Percentiles rank a stretch among this genome's conserved stretches.
Evolutionary conservation across 169 alveolate species (phyloP).

Genomic region (Eimeria necatrix): DNA sequence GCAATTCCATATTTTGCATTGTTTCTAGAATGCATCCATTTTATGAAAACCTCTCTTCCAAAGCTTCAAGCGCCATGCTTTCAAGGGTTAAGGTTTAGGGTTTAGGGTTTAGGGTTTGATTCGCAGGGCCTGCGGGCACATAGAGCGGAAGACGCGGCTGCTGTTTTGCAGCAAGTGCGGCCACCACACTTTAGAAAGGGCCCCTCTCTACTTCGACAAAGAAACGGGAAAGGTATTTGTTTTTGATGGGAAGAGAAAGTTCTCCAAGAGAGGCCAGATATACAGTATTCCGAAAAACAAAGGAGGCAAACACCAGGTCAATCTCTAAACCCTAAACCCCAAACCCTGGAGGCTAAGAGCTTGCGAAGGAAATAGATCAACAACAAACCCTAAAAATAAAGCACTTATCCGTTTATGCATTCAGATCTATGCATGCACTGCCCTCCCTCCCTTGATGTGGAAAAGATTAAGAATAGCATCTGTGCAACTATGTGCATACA

Average conservation of each 20-base stretch:
- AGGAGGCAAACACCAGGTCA: conserved; percentile 86
- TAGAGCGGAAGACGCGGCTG: conserved; percentile 83
- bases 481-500: too few species aligned
- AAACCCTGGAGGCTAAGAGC: neutral
- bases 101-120: neutral
- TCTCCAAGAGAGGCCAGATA: conserved; percentile 87
- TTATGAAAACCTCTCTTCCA: too few species aligned
- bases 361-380: too few species aligned
- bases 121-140: conserved; percentile 87
- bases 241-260: conserved; percentile 85
- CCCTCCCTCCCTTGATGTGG: too few species aligned
- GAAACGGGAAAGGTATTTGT: conserved; percentile 84
- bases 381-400: too few species aligned
- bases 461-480: too few species aligned
- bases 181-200: conserved; percentile 89
- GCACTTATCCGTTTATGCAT: too few species aligned
- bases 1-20: neutral
- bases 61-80: too few species aligned
- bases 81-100: too few species aligned
- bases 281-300: conserved; percentile 89
- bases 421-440: too few species aligned
- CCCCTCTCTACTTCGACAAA: conserved; percentile 86
- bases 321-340: too few species aligned
- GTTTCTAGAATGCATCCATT: neutral
- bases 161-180: conserved; percentile 92